Base-by-base conservation (phyloP, 2,329 filamentous ascomycete species). In the Colletotrichum noveboracense region DNA sequence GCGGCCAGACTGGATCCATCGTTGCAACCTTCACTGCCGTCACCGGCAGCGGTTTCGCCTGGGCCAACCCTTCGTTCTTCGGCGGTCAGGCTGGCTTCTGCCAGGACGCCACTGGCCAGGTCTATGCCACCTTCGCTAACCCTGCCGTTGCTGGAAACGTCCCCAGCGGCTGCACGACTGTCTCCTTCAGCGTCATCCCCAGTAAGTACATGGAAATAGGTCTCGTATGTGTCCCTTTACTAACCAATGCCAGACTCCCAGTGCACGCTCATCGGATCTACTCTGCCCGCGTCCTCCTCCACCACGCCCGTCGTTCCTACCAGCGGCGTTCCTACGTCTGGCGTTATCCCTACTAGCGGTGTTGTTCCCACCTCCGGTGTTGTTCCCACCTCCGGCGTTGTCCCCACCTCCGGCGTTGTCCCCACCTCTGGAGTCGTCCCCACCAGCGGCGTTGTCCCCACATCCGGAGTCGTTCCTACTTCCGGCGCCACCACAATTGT, bases 81-180 rank as follows among this genome's bases (percentile, higher is more conserved):
- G 32, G 64, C 18, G 62, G 65, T 18, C 58, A 56, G 30, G 74
- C 74, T 32, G 74, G 64, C 18, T 76, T 76, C 58, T 76, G 74
- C 65, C 61, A 73, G 56, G 74, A 72, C 34, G 24, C 32, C 28
- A 62, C 24, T 36, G 65, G 70, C 24, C 55, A 62, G 32, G 38
- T 76, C 16, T 76, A 48, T n/a, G 74, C 74, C 12, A 76, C 74
- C 8, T 76, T 76, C 38, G 21, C 18, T 3, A 34, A 76, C 58
- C 38, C 70, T 7, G 52, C 60, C n/a, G 36, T 32, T 36, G 24
- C 60, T 32, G 38, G 28, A 30, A 60, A 71, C 56, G 12, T 65
- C 24, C 64, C 74, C 13, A 14, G 55, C 26, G 38, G 43, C 58
- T 76, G 74, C 48, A 32, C 43, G 7, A 16, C 34, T 7, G 34